Conservation (phyloP, 495 filamentous ascomycete species). For the Lasiosphaeria hispida region DNA sequence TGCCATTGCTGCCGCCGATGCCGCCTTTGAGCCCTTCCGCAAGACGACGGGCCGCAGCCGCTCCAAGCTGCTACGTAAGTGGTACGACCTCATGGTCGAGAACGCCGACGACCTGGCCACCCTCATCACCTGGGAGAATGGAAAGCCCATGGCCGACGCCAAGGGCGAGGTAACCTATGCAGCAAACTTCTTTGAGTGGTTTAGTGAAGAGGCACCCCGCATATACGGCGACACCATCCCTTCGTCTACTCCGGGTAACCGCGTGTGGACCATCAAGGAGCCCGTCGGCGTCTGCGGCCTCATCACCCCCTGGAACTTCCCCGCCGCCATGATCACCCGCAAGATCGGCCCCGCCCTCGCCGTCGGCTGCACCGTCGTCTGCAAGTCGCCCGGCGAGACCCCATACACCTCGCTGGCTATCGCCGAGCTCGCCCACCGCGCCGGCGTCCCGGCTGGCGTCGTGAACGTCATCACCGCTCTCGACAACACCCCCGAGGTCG, state of each 20-base stretch:
- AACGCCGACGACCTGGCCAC: conserved; percentile 86
- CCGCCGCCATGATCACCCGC: conserved; percentile 86
- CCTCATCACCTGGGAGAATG: conserved; percentile 84
- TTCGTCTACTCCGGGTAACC: conserved; percentile 63
- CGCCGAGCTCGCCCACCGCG: conserved; percentile 76
- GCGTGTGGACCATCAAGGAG: conserved; percentile 77
- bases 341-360: conserved; percentile 84
- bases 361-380: conserved; percentile 73
- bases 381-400: conserved; percentile 82
- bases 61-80: conserved; percentile 77
- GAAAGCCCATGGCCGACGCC: conserved; percentile 70
- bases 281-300: conserved; percentile 92
- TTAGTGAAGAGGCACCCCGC: conserved; percentile 71
- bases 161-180: conserved; percentile 72
- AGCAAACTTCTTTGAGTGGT: conserved; percentile 81
- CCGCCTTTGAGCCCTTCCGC: conserved; percentile 74
- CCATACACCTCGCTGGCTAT: conserved; percentile 81
- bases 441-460: conserved; percentile 81
- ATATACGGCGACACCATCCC: conserved; percentile 76
- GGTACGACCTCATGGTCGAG: conserved; percentile 86
- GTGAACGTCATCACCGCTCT: conserved; percentile 77
- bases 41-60: conserved; percentile 75
- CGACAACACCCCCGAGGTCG: conserved; percentile 70
- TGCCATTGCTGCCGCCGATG: conserved; percentile 73
- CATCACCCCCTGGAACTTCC: conserved; percentile 98